These are phyloP conservation scores for Globisporangium emineosum DNA, from an alignment of 352 stramenopile genomes.

Conservation along the genomic window DNA sequence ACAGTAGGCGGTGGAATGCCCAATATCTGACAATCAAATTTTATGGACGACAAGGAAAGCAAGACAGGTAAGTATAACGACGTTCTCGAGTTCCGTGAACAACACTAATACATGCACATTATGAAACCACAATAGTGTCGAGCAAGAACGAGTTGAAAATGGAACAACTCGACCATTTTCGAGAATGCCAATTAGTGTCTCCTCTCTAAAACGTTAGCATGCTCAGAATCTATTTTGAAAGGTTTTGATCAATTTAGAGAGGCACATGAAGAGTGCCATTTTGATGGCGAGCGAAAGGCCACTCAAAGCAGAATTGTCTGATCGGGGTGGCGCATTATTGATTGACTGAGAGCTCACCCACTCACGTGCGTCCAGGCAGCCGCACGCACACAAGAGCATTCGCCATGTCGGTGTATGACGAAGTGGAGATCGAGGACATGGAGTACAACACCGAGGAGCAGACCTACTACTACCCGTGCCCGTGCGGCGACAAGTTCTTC, in stretches of 20 bases:
- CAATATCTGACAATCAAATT: not conserved
- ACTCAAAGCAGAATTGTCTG: not conserved
- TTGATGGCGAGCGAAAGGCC: not conserved
- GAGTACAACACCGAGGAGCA: slow-evolving; percentile 92
- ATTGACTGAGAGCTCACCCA: not conserved
- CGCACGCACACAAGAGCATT: no score
- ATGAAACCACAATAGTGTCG: not conserved
- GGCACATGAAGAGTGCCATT: not conserved
- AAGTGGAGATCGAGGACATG: slow-evolving; percentile 99
- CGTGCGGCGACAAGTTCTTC: slow-evolving; percentile 94
- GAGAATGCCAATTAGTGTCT: not conserved
- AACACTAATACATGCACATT: not conserved
- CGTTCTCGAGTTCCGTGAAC: not conserved
- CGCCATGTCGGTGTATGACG: slow-evolving; percentile 94
- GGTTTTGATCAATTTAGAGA: not conserved
- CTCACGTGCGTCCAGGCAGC: not conserved
- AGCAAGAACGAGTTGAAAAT: not conserved
- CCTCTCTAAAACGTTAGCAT: not conserved
- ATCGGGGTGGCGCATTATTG: not conserved
- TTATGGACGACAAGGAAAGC: not conserved
- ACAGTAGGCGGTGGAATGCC: not conserved
- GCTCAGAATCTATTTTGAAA: not conserved
- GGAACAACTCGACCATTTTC: not conserved
- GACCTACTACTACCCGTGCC: slow-evolving; percentile 97
- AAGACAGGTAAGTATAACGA: not conserved